Evolutionary conservation across 2,329 filamentous ascomycete genomes (phyloP), one percentile per base, ranked within the genome.

Genomic region (Colletotrichum sansevieriae): DNA sequence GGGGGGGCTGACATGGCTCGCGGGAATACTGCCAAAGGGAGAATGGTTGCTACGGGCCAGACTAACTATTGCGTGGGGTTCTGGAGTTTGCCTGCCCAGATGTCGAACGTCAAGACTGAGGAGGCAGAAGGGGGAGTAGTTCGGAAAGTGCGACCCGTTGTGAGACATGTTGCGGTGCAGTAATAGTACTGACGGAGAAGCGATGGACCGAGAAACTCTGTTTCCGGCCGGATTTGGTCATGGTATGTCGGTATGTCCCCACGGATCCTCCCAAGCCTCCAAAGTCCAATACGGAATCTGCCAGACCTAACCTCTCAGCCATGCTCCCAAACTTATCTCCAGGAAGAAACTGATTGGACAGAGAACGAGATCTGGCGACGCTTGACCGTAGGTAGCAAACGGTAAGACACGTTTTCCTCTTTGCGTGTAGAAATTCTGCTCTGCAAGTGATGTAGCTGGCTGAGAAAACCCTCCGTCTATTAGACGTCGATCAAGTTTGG

Each of bases 401-500:
- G 43, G 54, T 49, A 25, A 65, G 65, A 65, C 52, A 54, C 33
- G 10, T 49, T 49, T 43, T 52, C n/a, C 54, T 47, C 54, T 37
- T 60, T 65, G 33, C 46, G 55, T 65, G 55, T 37, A 29, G 62
- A 60, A 65, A 5, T 43, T 59, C 65, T 65, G 39, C 54, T 49
- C 25, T 41, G 15, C 15, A 46, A 7, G 33, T 47, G 3, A 44
- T 57, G 13, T 39, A 41, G 25, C 35, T 46, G 47, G 43, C 22
- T 33, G 18, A 22, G 58, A 59, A 20, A 15, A 11, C 41, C 22
- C 47, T 35, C 25, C n/a, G 39, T 39, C 47, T 49, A 52, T 20
- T 46, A 18, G 33, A 56, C 55, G 61, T 49, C 55, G 61, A 68
- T 68, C 65, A 60, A 65, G 61, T 55, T 68, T 47, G 46, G 44